Percentiles rank a stretch among this genome's conserved stretches.
Conservation (phyloP, 2,329 filamentous ascomycete genomes). For the Alternaria longipes region DNA sequence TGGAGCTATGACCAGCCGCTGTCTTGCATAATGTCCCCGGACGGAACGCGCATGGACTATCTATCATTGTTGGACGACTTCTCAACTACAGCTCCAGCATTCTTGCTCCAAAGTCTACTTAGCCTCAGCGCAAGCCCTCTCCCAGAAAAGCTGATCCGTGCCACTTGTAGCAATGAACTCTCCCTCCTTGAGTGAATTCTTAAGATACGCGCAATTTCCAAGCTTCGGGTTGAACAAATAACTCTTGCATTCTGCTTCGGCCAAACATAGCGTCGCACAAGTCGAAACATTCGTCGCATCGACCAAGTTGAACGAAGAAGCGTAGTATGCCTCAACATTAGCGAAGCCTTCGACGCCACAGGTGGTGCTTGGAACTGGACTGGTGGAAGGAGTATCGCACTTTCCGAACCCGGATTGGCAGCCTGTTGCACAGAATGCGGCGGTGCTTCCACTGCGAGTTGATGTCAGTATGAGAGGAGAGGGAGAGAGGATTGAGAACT, state of each 20-base stretch:
- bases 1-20: background rate
- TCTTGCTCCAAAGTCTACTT: constrained; percentile 1
- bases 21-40: background rate
- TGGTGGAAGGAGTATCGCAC: background rate
- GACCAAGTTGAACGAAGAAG: constrained; percentile 27
- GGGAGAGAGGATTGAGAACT: background rate
- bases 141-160: constrained; percentile 10
- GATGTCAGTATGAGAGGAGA: constrained; percentile 3
- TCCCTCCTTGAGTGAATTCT: constrained; percentile 5
- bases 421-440: constrained; percentile 39
- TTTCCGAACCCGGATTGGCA: constrained; percentile 47
- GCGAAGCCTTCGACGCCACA: constrained; percentile 26
- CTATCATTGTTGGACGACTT: background rate
- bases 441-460: constrained; percentile 37
- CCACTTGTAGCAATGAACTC: constrained; percentile 5
- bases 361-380: constrained; percentile 10
- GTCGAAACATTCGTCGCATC: constrained; percentile 17
- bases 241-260: constrained; percentile 21
- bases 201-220: constrained; percentile 8
- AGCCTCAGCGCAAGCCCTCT: background rate
- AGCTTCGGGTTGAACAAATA: constrained; percentile 21
- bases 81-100: constrained; percentile 4
- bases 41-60: constrained; percentile 3
- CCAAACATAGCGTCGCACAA: constrained; percentile 21
- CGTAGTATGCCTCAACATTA: constrained; percentile 23